Evolutionary conservation across 176 grass and related monocot genomes (phyloP).

Genomic region (sorghum (Sorghum bicolor)): Sorghum_bicolor_NCBIv3 NC_012877.2:9201501-9202000

Average conservation of each 20-base stretch:
- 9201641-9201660: constrained; percentile 60
- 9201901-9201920: constrained; percentile 39
- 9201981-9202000: constrained; percentile 34
- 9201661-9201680: constrained; percentile 71
- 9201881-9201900: constrained; percentile 34
- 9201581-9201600: constrained; percentile 63
- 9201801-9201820: constrained; percentile 39
- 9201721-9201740: constrained; percentile 44
- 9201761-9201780: constrained; percentile 33
- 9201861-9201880: constrained; percentile 35
- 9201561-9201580: constrained; percentile 63
- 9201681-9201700: constrained; percentile 68
- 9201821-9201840: constrained; percentile 63
- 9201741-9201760: constrained; percentile 30
- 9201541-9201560: constrained; percentile 84
- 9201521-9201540: constrained; percentile 91
- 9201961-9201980: constrained; percentile 44
- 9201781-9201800: constrained; percentile 30
- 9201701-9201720: constrained; percentile 57
- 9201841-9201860: constrained; percentile 47
- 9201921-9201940: constrained; percentile 33
- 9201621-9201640: constrained; percentile 83
- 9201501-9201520: constrained; percentile 79
- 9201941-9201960: constrained; percentile 31
- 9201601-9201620: constrained; percentile 49